Base-by-base conservation (phyloP, 257 asterid species). In the Solanum acaule region DNA sequence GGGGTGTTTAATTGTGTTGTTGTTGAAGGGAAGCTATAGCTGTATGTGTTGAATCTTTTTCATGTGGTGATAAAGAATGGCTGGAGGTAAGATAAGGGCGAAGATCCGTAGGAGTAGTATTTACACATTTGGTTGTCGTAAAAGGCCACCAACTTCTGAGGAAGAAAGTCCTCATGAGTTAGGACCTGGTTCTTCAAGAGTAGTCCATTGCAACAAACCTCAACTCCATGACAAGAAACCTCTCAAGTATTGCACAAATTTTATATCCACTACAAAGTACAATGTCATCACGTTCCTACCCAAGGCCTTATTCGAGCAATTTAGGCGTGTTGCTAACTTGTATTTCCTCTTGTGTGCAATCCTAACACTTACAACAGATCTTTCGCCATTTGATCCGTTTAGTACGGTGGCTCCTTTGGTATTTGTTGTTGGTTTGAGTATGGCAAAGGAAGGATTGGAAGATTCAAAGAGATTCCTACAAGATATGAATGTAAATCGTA, bases 371-470 rank as follows among this genome's bases (percentile, higher is more conserved):
- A 94, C 98, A 84, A 98, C 98, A 3, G 94, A 82, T 52, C 86
- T 97, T 44, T 87, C 99, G 13, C 99, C 99, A 2, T 94, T 97
- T 90, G 89, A 93, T 25, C 93, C 96, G 71, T 71, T 93, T 72
- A 97, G 99, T 87, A 95, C 94, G 94, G 93, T 95, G 68, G 98
- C 98, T 88, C 99, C 99, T 11, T 89, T 97, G 88, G 94, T 90
- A 27, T 94, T 97, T 90, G 99, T 97, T 75, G 98, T 97, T 91
- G 99, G 99, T 3, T 88, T 96, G 95, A 97, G 99, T 90, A 97
- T 97, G 99, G 98, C 97, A 7, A 97, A 97, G 89, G 98, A 97
- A 91, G 99, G 96, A 33, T 85, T 95, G 88, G 99, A 97, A 93
- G 99, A 97, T 88, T 96, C 98, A 97, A 93, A 95, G 35, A 86